These are phyloP conservation scores for Artemisia argyi DNA, from an alignment of 129 eudicot genomes.

Conservation along the genomic window DNA sequence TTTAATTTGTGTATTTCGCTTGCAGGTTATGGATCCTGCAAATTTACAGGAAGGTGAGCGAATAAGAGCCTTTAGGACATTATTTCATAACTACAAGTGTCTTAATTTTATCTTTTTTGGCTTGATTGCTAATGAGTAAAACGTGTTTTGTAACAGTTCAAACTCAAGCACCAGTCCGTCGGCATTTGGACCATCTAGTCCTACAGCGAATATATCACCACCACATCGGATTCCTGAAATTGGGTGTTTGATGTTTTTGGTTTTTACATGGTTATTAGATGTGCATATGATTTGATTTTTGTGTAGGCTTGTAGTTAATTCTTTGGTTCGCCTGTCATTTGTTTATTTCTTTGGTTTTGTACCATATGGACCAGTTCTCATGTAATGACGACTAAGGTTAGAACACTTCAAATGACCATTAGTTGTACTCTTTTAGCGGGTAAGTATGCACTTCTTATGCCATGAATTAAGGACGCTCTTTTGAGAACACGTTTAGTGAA, in stretches of 20 bases:
- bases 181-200: slow-evolving; percentile 63
- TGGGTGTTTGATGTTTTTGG: slow-evolving; percentile 32
- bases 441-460: too few species aligned
- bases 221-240: slow-evolving; percentile 23
- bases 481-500: too few species aligned
- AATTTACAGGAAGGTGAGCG: slow-evolving; percentile 67
- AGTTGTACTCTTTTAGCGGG: too few species aligned
- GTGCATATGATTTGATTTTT: slow-evolving; percentile 22
- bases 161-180: slow-evolving; percentile 51
- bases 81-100: neutral
- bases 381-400: neutral
- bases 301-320: slow-evolving; percentile 21
- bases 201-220: slow-evolving; percentile 35
- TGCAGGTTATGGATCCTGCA: slow-evolving; percentile 87
- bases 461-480: too few species aligned
- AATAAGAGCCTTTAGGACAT: too few species aligned
- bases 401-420: neutral
- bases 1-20: slow-evolving; percentile 3
- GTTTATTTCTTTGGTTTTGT: slow-evolving; percentile 9
- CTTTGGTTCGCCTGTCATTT: slow-evolving; percentile 22
- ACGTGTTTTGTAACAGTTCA: slow-evolving; percentile 41
- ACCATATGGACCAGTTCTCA: neutral
- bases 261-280: slow-evolving; percentile 22
- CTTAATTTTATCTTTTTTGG: slow-evolving; percentile 6
- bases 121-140: slow-evolving; percentile 20